These are phyloP conservation scores for Agrocybe pediades DNA, from an alignment of 768 basidiomycete genomes.

Conservation along the genomic window DNA sequence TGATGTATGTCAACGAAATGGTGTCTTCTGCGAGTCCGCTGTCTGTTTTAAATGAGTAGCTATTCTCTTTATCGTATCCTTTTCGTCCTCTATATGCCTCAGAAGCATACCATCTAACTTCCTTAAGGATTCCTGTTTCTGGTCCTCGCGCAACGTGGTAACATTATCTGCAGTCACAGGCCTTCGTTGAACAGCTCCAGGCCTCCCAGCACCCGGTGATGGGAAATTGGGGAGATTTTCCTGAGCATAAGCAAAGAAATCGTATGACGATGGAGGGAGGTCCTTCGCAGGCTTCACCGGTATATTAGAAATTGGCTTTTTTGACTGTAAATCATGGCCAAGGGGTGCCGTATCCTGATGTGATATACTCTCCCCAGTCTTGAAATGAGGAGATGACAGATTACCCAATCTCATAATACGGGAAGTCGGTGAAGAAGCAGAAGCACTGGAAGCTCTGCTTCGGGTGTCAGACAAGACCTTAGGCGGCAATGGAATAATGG, in stretches of 20 bases:
- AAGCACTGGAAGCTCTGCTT: slow-evolving; percentile 37
- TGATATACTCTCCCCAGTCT: slow-evolving; percentile 28
- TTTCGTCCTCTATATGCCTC: slow-evolving; percentile 83
- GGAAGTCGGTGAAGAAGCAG: slow-evolving; percentile 32
- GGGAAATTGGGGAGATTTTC: slow-evolving; percentile 32
- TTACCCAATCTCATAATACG: slow-evolving; percentile 68
- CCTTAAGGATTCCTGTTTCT: slow-evolving; percentile 57
- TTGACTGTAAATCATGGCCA: slow-evolving; percentile 34
- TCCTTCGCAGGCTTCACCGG: slow-evolving; percentile 41
- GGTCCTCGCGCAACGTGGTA: slow-evolving; percentile 33
- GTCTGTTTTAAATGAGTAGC: slow-evolving; percentile 45
- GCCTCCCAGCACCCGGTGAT: slow-evolving; percentile 8
- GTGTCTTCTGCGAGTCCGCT: slow-evolving; percentile 11
- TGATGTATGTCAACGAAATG: not conserved
- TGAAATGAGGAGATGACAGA: slow-evolving; percentile 67
- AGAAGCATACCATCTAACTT: slow-evolving; percentile 79
- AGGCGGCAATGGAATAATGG: slow-evolving; percentile 18
- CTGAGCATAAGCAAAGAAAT: slow-evolving; percentile 48
- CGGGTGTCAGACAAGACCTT: slow-evolving; percentile 33
- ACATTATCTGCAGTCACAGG: slow-evolving; percentile 33
- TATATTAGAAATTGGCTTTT: slow-evolving; percentile 55
- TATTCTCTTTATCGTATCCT: slow-evolving; percentile 77
- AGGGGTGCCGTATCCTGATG: slow-evolving; percentile 25
- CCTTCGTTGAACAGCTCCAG: slow-evolving; percentile 17
- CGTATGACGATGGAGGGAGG: slow-evolving; percentile 42